Conservation (phyloP, 306 rosid species). For the Cucurbita ficifolia region DNA sequence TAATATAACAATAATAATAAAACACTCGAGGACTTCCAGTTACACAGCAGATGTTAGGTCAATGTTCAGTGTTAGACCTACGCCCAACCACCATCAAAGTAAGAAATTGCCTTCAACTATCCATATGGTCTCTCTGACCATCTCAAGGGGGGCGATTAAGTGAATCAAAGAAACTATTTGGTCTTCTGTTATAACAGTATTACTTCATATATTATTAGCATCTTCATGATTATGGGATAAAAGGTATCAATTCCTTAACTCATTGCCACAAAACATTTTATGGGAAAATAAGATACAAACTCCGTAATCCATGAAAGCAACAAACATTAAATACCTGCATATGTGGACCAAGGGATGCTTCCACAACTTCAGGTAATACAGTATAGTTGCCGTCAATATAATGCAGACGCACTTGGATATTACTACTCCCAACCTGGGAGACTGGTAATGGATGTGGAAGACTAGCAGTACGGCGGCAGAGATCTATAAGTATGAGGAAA, state of each 20-base stretch:
- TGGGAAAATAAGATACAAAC: neutral
- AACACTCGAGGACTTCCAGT: neutral
- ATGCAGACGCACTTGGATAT: conserved; percentile 85
- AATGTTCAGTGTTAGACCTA: neutral
- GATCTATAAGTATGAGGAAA: conserved; percentile 77
- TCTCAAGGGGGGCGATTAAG: neutral
- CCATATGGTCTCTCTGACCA: neutral
- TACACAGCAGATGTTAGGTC: neutral
- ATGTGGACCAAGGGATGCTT: conserved; percentile 87
- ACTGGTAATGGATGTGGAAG: conserved; percentile 73
- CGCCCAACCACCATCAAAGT: neutral
- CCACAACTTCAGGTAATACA: conserved; percentile 86
- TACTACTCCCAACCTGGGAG: conserved; percentile 81
- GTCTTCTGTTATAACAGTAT: neutral
- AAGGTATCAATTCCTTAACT: neutral
- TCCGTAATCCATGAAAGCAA: neutral
- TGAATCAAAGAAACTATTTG: neutral
- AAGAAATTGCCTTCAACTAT: neutral
- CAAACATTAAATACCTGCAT: conserved; percentile 53
- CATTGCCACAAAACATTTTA: neutral
- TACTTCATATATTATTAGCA: neutral
- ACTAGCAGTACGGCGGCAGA: conserved; percentile 64
- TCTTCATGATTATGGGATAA: neutral
- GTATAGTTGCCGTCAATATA: conserved; percentile 88
- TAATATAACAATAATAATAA: no score